phyloP scores from a whole-genome alignment of 805 yeast genomes.

The Nakazawaea holstii region DNA sequence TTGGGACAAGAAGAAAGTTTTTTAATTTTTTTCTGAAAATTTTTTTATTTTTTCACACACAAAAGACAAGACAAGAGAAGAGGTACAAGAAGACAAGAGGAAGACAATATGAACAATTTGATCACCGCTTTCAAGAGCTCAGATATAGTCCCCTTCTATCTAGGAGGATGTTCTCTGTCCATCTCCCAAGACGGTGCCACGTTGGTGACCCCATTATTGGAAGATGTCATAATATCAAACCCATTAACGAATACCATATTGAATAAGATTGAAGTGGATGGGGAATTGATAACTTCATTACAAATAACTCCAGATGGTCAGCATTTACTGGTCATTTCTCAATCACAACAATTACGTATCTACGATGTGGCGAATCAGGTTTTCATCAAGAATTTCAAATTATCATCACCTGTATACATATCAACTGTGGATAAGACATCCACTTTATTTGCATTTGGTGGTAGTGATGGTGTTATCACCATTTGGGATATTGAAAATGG shows the following conservation, averaged over 20 bases:
- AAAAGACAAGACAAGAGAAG: no score
- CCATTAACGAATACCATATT: constrained; percentile 51
- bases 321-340: constrained; percentile 67
- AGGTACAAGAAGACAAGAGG: not conserved
- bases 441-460: constrained; percentile 86
- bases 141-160: constrained; percentile 75
- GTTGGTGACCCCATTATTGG: constrained; percentile 76
- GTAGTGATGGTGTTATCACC: constrained; percentile 87
- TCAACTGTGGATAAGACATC: constrained; percentile 75
- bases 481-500: constrained; percentile 93
- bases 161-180: constrained; percentile 77
- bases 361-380: constrained; percentile 39
- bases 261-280: constrained; percentile 76
- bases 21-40: not conserved
- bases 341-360: constrained; percentile 75
- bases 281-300: constrained; percentile 70
- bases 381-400: constrained; percentile 46
- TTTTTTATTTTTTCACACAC: no score
- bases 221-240: constrained; percentile 69
- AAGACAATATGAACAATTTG: constrained; percentile 11
- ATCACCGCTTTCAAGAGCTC: constrained; percentile 37
- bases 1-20: not conserved
- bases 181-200: constrained; percentile 55
- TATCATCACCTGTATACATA: constrained; percentile 79
- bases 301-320: constrained; percentile 72